A percentile compares a stretch with the other conserved stretches of the same genome.
Conservation (phyloP, 148 eudicot species). For the Oxyria digyna region DNA sequence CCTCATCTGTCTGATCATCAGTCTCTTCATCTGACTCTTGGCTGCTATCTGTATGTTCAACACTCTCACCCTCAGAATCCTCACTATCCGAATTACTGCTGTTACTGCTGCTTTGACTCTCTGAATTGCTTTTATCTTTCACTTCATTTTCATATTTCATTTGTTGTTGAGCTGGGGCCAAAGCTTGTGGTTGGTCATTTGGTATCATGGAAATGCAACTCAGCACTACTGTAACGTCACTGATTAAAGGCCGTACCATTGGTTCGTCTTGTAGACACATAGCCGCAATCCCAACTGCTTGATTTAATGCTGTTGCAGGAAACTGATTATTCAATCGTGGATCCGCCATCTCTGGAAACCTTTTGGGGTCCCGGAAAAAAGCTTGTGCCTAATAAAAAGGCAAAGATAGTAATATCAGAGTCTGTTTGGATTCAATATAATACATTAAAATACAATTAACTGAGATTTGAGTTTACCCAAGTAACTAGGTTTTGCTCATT, state of each 20-base stretch:
- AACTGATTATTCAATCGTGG: conserved; percentile 36
- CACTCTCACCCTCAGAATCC: conserved; percentile 5
- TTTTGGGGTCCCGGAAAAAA: conserved; percentile 49
- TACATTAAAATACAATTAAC: too few relatives aligned
- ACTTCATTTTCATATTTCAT: conserved; percentile 20
- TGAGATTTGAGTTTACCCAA: conserved; percentile 34
- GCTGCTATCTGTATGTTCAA: conserved; percentile 1
- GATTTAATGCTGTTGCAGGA: conserved; percentile 48
- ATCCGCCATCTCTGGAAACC: conserved; percentile 70
- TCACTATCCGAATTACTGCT: conserved; percentile 16
- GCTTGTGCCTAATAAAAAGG: conserved; percentile 58
- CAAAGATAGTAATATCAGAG: neutral
- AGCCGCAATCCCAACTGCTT: conserved; percentile 80
- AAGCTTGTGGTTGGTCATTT: neutral
- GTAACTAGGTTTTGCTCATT: conserved; percentile 55
- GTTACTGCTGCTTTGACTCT: conserved; percentile 8
- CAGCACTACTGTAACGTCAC: conserved; percentile 57
- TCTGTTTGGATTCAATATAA: too few relatives aligned
- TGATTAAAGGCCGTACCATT: conserved; percentile 53
- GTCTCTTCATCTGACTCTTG: conserved; percentile 15
- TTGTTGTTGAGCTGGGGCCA: conserved; percentile 28
- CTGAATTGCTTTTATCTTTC: conserved; percentile 14
- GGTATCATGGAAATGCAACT: conserved; percentile 30
- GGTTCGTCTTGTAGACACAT: conserved; percentile 86
- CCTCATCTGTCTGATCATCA: conserved; percentile 9